These are phyloP conservation scores for Starmera quercuum DNA, from an alignment of 805 yeast genomes.

Conservation along the genomic window DNA sequence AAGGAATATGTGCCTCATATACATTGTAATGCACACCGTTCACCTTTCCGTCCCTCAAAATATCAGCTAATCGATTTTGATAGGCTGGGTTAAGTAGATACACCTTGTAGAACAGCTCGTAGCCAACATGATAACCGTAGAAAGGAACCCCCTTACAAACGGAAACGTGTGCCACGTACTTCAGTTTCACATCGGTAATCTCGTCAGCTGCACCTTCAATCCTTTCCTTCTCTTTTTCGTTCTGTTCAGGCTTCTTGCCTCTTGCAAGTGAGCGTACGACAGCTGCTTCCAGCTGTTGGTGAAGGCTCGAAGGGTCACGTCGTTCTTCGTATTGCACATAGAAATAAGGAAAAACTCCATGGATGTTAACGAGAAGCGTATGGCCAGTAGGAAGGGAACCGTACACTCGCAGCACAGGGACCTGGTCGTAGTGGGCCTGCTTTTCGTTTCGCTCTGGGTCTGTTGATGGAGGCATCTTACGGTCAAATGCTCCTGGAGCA, in stretches of 20 bases:
- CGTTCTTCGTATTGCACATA: constrained; percentile 57
- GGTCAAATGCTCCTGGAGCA: constrained; percentile 49
- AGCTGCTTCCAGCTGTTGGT: constrained; percentile 34
- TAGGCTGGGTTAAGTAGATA: constrained; percentile 57
- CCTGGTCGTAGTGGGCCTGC: constrained; percentile 30
- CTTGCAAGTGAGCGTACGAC: constrained; percentile 34
- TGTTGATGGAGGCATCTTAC: constrained; percentile 20
- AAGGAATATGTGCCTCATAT: constrained; percentile 80
- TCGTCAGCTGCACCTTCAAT: constrained; percentile 2
- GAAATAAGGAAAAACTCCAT: constrained; percentile 78
- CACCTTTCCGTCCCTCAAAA: constrained; percentile 37
- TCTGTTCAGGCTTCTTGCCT: constrained; percentile 16
- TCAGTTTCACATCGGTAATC: constrained; percentile 15
- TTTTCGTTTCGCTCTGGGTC: no score
- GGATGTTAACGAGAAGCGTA: constrained; percentile 62
- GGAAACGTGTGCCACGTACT: constrained; percentile 50
- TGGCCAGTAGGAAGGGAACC: constrained; percentile 62
- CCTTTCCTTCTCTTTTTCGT: constrained; percentile 5
- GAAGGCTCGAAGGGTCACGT: constrained; percentile 32
- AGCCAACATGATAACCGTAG: constrained; percentile 74
- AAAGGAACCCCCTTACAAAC: constrained; percentile 72
- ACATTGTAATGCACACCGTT: constrained; percentile 34
- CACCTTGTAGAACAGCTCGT: constrained; percentile 60
- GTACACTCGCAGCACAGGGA: constrained; percentile 72
- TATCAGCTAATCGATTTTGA: constrained; percentile 43